phyloP scores from a whole-genome alignment of 73 alveolate species.

The Blepharisma stoltei region DNA sequence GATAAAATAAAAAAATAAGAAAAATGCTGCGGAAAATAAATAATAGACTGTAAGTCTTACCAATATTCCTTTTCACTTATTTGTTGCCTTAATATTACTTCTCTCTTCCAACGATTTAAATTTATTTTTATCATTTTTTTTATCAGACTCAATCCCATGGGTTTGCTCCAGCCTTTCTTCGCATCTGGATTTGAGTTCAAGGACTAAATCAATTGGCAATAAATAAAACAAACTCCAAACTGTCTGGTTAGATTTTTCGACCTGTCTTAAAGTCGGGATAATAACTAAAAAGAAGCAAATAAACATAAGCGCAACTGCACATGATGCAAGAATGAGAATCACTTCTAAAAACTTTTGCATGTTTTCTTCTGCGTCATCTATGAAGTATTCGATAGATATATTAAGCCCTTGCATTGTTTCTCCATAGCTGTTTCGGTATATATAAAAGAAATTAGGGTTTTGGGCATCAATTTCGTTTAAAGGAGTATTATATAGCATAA shows the following conservation, averaged over 20 bases:
- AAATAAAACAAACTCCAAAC: slow-evolving; percentile 9
- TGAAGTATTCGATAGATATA: not conserved
- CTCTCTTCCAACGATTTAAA: not conserved
- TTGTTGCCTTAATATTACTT: not conserved
- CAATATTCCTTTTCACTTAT: not conserved
- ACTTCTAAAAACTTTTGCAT: not conserved
- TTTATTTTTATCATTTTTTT: not conserved
- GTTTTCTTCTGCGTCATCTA: not conserved
- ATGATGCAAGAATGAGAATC: not conserved
- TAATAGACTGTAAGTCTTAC: not conserved
- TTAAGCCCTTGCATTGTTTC: not conserved
- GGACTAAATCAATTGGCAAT: not conserved
- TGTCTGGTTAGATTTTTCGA: slow-evolving; percentile 2
- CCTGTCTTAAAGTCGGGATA: not conserved
- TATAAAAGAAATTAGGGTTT: not conserved
- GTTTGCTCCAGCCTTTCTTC: slow-evolving; percentile 7
- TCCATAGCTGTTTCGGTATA: not conserved
- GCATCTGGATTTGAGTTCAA: not conserved
- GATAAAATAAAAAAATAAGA: slow-evolving; percentile 5
- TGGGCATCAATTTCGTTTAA: not conserved
- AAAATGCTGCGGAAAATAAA: not conserved
- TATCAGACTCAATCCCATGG: slow-evolving; percentile 6
- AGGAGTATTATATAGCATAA: not conserved
- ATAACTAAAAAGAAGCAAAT: not conserved
- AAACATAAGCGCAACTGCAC: not conserved